Percentiles rank a stretch among this genome's conserved stretches.
Evolutionary conservation across 106 monocot species (phyloP).

Genomic region (Platanthera guangdongensis): DNA sequence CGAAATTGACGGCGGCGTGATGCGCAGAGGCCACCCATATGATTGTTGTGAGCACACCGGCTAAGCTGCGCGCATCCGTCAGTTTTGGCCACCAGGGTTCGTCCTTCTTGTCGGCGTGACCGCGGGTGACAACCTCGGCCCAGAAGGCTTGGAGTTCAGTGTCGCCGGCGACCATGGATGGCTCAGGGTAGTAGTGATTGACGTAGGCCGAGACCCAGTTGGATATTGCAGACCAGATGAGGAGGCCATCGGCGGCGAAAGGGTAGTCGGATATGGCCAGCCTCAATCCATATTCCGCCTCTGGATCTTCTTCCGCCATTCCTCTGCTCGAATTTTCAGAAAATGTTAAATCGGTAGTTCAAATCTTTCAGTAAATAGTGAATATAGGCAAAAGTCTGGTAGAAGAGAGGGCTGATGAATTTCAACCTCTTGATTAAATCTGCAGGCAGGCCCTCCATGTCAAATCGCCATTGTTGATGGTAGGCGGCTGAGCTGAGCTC

Average conservation of each 20-base stretch:
- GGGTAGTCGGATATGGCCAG: slow-evolving; percentile 78
- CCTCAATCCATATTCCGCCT: slow-evolving; percentile 26
- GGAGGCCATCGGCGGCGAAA: slow-evolving; percentile 67
- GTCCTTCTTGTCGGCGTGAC: slow-evolving; percentile 60
- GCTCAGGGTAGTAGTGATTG: slow-evolving; percentile 32
- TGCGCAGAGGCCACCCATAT: slow-evolving; percentile 69
- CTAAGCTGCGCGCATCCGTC: slow-evolving; percentile 20
- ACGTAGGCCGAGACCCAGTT: slow-evolving; percentile 51
- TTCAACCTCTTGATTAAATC: neutral
- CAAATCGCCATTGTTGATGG: neutral
- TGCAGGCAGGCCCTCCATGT: neutral
- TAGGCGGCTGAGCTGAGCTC: slow-evolving; percentile 34
- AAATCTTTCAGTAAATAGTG: neutral
- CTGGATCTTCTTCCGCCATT: slow-evolving; percentile 72
- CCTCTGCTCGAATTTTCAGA: slow-evolving; percentile 38
- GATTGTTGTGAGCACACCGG: slow-evolving; percentile 36
- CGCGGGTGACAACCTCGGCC: slow-evolving; percentile 44
- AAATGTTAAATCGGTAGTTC: neutral
- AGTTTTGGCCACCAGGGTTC: slow-evolving; percentile 73
- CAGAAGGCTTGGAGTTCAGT: slow-evolving; percentile 73
- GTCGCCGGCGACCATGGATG: slow-evolving; percentile 20
- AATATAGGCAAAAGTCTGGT: neutral
- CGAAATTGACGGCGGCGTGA: slow-evolving; percentile 88
- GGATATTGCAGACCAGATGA: slow-evolving; percentile 60
- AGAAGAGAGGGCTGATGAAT: neutral